Conservation (phyloP, 768 basidiomycete species). For the Mycena amicta region DNA sequence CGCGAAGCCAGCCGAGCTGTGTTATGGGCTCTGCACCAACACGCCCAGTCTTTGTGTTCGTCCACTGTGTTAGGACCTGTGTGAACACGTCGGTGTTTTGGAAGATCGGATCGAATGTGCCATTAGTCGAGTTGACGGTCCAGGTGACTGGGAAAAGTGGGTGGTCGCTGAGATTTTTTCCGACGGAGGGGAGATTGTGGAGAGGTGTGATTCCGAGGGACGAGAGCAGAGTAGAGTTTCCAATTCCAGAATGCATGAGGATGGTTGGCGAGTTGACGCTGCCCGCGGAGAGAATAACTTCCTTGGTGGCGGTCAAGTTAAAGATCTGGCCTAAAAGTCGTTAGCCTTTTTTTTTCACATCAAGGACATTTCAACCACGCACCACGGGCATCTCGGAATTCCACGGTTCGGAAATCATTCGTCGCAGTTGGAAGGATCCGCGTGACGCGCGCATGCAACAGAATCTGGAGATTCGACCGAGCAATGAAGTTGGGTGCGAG, state of each 20-base stretch:
- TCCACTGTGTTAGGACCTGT: constrained; percentile 14
- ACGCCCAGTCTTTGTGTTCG: constrained; percentile 18
- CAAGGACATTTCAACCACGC: not conserved
- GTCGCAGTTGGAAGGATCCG: constrained; percentile 8
- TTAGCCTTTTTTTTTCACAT: not conserved
- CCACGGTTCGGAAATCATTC: constrained; percentile 16
- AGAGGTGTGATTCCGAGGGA: constrained; percentile 22
- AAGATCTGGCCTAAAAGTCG: not conserved
- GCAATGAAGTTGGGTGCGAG: constrained; percentile 22
- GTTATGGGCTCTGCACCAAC: constrained; percentile 9
- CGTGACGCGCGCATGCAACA: constrained; percentile 24
- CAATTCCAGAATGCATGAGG: constrained; percentile 32
- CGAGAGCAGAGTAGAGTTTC: constrained; percentile 14
- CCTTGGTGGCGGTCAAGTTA: constrained; percentile 27
- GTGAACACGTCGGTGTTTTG: not conserved
- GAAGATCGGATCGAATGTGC: constrained; percentile 33
- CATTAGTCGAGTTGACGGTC: constrained; percentile 33
- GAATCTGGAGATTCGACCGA: constrained; percentile 27
- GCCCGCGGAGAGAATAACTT: constrained; percentile 37
- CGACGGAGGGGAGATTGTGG: constrained; percentile 26
- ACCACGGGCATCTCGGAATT: constrained; percentile 7
- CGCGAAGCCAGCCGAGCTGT: constrained; percentile 24
- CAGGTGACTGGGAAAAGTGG: constrained; percentile 10
- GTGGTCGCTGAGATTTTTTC: constrained; percentile 29
- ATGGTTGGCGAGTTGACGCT: constrained; percentile 32